Conservation (phyloP, 345 rosid genomes). For the Eucalyptus marginata region DNA sequence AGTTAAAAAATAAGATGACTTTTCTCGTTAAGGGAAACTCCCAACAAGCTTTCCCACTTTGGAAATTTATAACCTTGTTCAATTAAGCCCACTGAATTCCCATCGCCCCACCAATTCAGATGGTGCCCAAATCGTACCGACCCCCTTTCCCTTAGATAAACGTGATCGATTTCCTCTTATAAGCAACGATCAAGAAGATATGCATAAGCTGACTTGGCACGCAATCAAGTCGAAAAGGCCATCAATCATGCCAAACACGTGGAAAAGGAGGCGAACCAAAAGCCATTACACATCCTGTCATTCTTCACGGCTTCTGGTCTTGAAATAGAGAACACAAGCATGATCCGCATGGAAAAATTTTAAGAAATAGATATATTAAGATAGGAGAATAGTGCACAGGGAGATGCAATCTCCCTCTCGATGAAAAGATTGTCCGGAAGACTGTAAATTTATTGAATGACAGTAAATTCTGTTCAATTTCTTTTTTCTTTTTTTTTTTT, state of each 20-base stretch:
- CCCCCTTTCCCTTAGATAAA: no score
- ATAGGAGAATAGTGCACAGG: background rate
- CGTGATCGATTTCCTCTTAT: background rate
- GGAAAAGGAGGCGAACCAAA: background rate
- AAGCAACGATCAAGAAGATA: background rate
- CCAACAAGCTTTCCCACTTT: background rate
- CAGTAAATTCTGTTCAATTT: accelerated
- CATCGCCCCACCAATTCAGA: background rate
- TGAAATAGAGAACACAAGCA: background rate
- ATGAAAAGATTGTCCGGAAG: background rate
- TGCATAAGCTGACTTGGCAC: background rate
- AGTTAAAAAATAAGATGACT: background rate
- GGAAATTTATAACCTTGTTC: background rate
- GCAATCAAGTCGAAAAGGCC: background rate
- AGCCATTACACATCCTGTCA: background rate
- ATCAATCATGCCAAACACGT: background rate
- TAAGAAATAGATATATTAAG: background rate
- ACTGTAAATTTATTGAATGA: accelerated
- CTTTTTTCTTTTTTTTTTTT: no score
- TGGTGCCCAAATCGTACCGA: background rate
- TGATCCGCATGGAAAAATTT: background rate
- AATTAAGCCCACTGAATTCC: background rate
- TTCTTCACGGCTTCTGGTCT: background rate
- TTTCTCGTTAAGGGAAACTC: background rate
- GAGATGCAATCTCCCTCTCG: background rate